A percentile compares a stretch with the other conserved stretches of the same genome.
phyloP scores from a whole-genome alignment of 768 basidiomycete species.

The Macrolepiota albuminosa region DNA sequence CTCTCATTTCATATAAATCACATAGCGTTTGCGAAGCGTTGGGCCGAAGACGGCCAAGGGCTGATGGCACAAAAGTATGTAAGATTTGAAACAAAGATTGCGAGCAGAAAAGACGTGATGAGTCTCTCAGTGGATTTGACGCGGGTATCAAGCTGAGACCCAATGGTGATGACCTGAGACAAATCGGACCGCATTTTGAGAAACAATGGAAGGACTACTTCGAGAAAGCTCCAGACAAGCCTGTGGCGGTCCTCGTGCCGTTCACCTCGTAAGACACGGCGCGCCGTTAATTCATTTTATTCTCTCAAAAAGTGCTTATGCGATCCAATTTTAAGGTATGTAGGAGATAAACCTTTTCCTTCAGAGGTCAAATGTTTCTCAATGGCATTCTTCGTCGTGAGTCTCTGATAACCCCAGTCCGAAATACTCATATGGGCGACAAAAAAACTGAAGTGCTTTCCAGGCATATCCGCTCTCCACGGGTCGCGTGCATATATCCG shows the following conservation, averaged over 20 bases:
- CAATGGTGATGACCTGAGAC: constrained; percentile 39
- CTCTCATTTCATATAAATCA: not conserved
- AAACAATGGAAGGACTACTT: constrained; percentile 48
- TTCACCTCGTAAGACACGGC: constrained; percentile 32
- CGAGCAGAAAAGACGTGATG: not conserved
- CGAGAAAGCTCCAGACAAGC: constrained; percentile 50
- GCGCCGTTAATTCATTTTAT: too few relatives aligned
- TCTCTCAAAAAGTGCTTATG: not conserved
- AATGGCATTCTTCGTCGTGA: constrained; percentile 12
- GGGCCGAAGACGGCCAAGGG: constrained; percentile 14
- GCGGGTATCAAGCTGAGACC: constrained; percentile 10
- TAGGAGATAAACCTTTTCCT: constrained; percentile 9
- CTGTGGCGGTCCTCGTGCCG: constrained; percentile 38
- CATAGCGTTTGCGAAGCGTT: constrained; percentile 13
- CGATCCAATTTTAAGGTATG: constrained; percentile 6
- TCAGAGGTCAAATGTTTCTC: constrained; percentile 23
- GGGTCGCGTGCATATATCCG: constrained; percentile 45
- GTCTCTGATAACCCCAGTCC: constrained; percentile 17
- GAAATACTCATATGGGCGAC: not conserved
- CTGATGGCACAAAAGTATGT: constrained; percentile 50
- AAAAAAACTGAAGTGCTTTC: not conserved
- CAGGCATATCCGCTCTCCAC: constrained; percentile 43
- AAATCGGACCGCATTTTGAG: constrained; percentile 44
- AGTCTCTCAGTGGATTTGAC: constrained; percentile 38
- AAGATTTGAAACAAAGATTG: not conserved